These are phyloP conservation scores for Fusarium sp. DNA, from an alignment of 2,329 filamentous ascomycete genomes.

Conservation along the genomic window DNA sequence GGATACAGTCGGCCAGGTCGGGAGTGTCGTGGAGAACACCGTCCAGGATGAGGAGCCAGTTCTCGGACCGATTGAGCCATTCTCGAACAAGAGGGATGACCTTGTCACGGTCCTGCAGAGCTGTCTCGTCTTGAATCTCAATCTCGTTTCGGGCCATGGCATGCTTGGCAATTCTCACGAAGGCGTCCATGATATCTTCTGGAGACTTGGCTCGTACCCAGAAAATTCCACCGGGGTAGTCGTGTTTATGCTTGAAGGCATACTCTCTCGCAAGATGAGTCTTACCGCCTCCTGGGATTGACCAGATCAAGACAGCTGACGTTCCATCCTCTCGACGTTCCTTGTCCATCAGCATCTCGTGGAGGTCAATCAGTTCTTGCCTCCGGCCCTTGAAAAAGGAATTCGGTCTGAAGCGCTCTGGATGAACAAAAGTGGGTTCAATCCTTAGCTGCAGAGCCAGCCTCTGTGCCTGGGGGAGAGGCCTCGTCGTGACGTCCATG, in stretches of 20 bases:
- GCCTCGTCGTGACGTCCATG: conserved; percentile 5
- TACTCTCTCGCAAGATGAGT: conserved; percentile 40
- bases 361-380: conserved; percentile 32
- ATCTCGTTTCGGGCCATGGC: conserved; percentile 25
- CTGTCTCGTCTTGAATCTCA: conserved; percentile 21
- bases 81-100: conserved; percentile 32
- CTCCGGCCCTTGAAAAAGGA: conserved; percentile 33
- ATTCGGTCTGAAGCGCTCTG: conserved; percentile 39
- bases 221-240: conserved; percentile 39
- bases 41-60: conserved; percentile 41
- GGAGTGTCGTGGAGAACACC: conserved; percentile 37
- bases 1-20: conserved; percentile 28
- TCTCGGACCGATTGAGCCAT: conserved; percentile 34
- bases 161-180: conserved; percentile 36
- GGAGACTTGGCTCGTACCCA: conserved; percentile 39
- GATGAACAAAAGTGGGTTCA: conserved; percentile 35
- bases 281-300: conserved; percentile 39
- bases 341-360: conserved; percentile 35
- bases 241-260: conserved; percentile 32
- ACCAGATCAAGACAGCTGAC: conserved; percentile 37
- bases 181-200: conserved; percentile 41
- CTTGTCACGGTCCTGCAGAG: conserved; percentile 20
- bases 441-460: not conserved
- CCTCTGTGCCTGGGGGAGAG: not conserved
- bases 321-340: conserved; percentile 31